These are phyloP conservation scores for Rhynchosporium graminicola DNA, from an alignment of 2,329 filamentous ascomycete genomes.

Conservation along the genomic window DNA sequence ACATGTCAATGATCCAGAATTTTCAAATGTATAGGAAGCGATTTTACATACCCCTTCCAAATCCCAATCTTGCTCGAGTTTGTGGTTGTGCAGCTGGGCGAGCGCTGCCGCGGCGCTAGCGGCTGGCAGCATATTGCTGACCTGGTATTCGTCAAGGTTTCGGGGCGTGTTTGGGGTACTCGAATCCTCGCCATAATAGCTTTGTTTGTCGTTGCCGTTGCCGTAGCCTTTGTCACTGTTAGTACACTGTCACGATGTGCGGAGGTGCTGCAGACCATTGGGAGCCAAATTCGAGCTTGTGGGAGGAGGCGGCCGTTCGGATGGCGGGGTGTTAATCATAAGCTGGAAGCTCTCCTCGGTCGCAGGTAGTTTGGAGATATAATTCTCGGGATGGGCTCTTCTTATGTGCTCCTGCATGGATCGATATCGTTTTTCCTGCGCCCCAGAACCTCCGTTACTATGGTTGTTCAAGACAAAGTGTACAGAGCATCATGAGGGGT, in stretches of 20 bases:
- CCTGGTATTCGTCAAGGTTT: slow-evolving; percentile 65
- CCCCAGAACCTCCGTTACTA: slow-evolving; percentile 40
- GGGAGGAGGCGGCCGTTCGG: slow-evolving; percentile 43
- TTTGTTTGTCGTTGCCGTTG: slow-evolving; percentile 57
- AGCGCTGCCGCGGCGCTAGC: slow-evolving; percentile 83
- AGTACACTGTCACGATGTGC: slow-evolving; percentile 28
- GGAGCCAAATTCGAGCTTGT: slow-evolving; percentile 36
- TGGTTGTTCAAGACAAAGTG: slow-evolving; percentile 37
- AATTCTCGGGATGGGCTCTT: slow-evolving; percentile 93
- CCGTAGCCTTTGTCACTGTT: slow-evolving; percentile 49
- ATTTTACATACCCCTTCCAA: slow-evolving; percentile 66
- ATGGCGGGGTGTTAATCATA: slow-evolving; percentile 89
- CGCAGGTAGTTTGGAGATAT: slow-evolving; percentile 95
- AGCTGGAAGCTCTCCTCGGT: slow-evolving; percentile 96
- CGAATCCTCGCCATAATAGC: slow-evolving; percentile 66
- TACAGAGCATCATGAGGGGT: slow-evolving; percentile 34
- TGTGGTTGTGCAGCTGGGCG: slow-evolving; percentile 80
- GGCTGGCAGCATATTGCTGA: slow-evolving; percentile 63
- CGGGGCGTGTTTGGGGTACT: slow-evolving; percentile 70
- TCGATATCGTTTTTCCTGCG: slow-evolving; percentile 89
- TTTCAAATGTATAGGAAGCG: slow-evolving; percentile 5
- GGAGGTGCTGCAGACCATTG: slow-evolving; percentile 33
- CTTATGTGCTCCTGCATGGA: slow-evolving; percentile 99
- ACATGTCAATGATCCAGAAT: slow-evolving; percentile 20
- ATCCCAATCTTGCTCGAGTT: slow-evolving; percentile 75